phyloP scores from a whole-genome alignment of 192 early-diverging fungal species.

The Backusella mclennaniae region DNA sequence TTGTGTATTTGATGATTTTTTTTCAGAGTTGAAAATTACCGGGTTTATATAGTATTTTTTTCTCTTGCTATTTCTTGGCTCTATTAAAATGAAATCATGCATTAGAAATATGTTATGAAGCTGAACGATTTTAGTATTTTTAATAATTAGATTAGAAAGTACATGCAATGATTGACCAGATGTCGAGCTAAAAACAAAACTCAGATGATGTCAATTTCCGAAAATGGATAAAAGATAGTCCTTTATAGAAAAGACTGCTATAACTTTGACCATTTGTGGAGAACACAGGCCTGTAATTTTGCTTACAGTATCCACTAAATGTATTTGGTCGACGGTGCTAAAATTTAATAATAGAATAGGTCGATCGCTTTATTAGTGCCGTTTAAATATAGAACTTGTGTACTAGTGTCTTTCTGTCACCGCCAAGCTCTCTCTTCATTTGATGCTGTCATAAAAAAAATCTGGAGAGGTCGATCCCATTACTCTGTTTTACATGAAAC shows the following conservation, averaged over 20 bases:
- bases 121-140: not conserved
- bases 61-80: not conserved
- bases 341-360: not conserved
- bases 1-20: not conserved
- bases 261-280: not conserved
- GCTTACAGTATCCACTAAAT: not conserved
- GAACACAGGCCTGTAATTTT: not conserved
- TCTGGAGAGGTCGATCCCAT: not conserved
- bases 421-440: not conserved
- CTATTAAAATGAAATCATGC: not conserved
- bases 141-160: not conserved
- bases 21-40: not conserved
- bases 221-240: not conserved
- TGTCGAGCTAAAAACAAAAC: not conserved
- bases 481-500: not conserved
- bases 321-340: not conserved
- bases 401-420: not conserved
- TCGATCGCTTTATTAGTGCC: not conserved
- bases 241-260: not conserved
- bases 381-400: slow-evolving; percentile 5
- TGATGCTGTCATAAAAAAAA: not conserved
- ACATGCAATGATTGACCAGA: not conserved
- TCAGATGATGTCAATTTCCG: slow-evolving; percentile 10
- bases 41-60: not conserved
- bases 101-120: not conserved